These are phyloP conservation scores for Taiozyma onychis DNA, from an alignment of 1,139 yeast species.

Conservation along the genomic window DNA sequence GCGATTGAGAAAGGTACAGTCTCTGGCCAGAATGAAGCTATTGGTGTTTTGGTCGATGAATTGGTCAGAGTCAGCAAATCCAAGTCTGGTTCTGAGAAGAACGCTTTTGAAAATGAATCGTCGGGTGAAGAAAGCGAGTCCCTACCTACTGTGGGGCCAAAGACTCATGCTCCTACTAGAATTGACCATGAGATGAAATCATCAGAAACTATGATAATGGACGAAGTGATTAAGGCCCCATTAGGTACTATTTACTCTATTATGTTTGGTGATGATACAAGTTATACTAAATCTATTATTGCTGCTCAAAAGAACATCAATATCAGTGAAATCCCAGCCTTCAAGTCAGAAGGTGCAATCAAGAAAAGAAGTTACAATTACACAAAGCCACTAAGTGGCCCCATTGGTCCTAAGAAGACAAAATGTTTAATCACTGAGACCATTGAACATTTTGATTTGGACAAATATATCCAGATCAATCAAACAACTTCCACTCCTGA, in stretches of 20 bases:
- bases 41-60: conserved; percentile 41
- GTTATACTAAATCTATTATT: conserved; percentile 48
- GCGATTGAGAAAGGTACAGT: conserved; percentile 60
- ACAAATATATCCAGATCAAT: conserved; percentile 49
- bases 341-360: conserved; percentile 27
- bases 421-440: conserved; percentile 73
- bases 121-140: conserved; percentile 17
- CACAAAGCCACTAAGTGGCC: conserved; percentile 71
- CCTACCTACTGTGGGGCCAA: conserved; percentile 46
- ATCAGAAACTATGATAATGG: conserved; percentile 57
- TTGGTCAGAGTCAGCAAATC: conserved; percentile 26
- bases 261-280: conserved; percentile 69
- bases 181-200: conserved; percentile 46
- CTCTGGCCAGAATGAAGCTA: conserved; percentile 57
- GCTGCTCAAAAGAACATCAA: conserved; percentile 71
- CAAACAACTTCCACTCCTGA: conserved; percentile 82
- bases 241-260: conserved; percentile 69
- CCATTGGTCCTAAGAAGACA: conserved; percentile 95
- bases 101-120: conserved; percentile 9
- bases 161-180: conserved; percentile 48
- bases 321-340: conserved; percentile 51
- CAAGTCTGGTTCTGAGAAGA: not conserved
- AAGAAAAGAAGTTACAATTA: conserved; percentile 61
- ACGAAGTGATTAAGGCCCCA: conserved; percentile 67
- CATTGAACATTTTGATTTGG: conserved; percentile 57